phyloP scores from a whole-genome alignment of 2,329 filamentous ascomycete genomes.

The Neonectria coccinea region DNA sequence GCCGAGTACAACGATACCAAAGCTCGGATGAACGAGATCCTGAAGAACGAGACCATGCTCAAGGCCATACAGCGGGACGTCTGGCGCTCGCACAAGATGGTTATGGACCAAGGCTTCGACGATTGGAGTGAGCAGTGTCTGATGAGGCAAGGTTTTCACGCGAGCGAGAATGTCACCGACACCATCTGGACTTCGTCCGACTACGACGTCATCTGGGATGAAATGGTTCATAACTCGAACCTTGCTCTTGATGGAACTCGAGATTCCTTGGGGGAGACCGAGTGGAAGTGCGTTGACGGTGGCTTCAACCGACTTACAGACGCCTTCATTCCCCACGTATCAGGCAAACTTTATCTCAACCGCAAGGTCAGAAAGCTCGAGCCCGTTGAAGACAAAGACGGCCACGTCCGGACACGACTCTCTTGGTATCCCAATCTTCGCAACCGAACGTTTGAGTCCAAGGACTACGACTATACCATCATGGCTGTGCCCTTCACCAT shows the following conservation, averaged over 20 bases:
- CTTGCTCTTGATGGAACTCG: constrained; percentile 19
- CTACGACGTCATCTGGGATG: constrained; percentile 32
- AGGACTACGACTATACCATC: constrained; percentile 73
- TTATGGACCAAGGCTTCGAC: constrained; percentile 22
- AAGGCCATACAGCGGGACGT: constrained; percentile 8
- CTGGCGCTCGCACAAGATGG: constrained; percentile 21
- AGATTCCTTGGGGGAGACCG: constrained; percentile 22
- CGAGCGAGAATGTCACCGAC: constrained; percentile 25
- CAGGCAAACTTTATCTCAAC: too few species aligned
- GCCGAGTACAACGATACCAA: constrained; percentile 24
- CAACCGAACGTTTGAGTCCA: constrained; percentile 49
- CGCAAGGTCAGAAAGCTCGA: too few species aligned
- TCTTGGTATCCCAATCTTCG: constrained; percentile 60
- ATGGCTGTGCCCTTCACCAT: constrained; percentile 73
- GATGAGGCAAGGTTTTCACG: constrained; percentile 19
- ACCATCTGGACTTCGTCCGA: constrained; percentile 24
- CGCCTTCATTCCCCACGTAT: too few species aligned
- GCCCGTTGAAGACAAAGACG: neutral
- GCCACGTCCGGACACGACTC: constrained; percentile 38
- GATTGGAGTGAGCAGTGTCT: constrained; percentile 27
- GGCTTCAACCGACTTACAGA: too few species aligned
- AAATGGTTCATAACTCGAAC: constrained; percentile 32
- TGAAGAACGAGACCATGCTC: constrained; percentile 30
- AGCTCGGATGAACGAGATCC: constrained; percentile 25
- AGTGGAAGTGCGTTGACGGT: constrained; percentile 32